These are phyloP conservation scores for Amborella trichopoda DNA, from an alignment of 164 flowering plant genomes.

Conservation along the genomic window DNA sequence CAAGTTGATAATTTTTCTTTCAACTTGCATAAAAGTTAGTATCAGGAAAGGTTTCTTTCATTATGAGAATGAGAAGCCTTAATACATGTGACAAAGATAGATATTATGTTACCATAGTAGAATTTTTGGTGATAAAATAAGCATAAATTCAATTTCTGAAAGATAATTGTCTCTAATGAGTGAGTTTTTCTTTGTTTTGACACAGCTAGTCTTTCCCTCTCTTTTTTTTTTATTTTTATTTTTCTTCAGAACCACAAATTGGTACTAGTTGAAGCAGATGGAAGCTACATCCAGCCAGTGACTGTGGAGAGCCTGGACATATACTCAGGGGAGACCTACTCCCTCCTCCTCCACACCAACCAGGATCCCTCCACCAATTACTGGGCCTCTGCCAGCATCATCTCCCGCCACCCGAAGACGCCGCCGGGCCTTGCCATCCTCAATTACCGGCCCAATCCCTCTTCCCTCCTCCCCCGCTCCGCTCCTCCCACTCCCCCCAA, in stretches of 20 bases:
- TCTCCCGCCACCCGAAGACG: constrained; percentile 59
- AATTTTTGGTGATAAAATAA: too few relatives aligned
- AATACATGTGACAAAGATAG: too few relatives aligned
- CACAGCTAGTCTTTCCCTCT: too few relatives aligned
- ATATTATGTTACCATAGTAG: too few relatives aligned
- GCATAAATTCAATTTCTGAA: too few relatives aligned
- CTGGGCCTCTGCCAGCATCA: constrained; percentile 51
- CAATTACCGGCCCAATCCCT: constrained; percentile 44
- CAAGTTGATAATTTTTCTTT: too few relatives aligned
- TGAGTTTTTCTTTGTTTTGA: too few relatives aligned
- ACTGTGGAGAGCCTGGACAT: constrained; percentile 46
- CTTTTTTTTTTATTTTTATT: too few relatives aligned
- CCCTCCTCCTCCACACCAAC: constrained; percentile 54
- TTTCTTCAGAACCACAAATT: constrained; percentile 66
- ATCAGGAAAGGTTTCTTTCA: too few relatives aligned
- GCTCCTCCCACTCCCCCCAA: constrained; percentile 56
- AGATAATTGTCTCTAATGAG: too few relatives aligned
- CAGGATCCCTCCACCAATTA: constrained; percentile 61
- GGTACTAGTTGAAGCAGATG: constrained; percentile 89
- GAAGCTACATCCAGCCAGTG: constrained; percentile 73
- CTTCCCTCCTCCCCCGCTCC: constrained; percentile 32
- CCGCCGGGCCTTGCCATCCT: constrained; percentile 61
- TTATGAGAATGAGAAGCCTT: too few relatives aligned
- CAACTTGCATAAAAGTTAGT: too few relatives aligned
- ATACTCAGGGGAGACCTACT: constrained; percentile 89